Evolutionary conservation across 2,329 filamentous ascomycete species (phyloP), one percentile per base, ranked within the genome.

Genomic region (Phyllosticta citriasiana): DNA sequence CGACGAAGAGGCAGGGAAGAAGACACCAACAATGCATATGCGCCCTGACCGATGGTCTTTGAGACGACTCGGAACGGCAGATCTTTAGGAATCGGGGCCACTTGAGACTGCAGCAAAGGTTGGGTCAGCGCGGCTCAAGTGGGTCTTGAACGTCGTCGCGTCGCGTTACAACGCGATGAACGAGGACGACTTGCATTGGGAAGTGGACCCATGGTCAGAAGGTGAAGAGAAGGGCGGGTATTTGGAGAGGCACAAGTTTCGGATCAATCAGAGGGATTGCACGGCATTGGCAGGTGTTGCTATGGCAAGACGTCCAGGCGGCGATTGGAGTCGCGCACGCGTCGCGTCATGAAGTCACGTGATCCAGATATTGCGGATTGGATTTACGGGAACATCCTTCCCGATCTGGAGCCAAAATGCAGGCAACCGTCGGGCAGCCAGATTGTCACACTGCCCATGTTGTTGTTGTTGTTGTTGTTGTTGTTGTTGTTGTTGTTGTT

Each of bases 61-160:
- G 94, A 97, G 69, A 99, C 84, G 70, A 99, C 88, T 66, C 93
- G 86, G 75, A 99, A 99, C 58, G 94, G 94, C 57, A 99, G 81
- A 70, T 96, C 85, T 64, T 70, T 79, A 25, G 94, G 94, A 57
- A 97, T 79, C 66, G 93, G 91, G 71, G 91, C 91, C 67, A 92
- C 78, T 77, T 99, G 94, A 66, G 91, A 96, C 82, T 96, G 82
- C 16, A 57, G 26, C 30, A 50, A 57, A 52, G 40, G 57, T 56
- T 53, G 55, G 58, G 25, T 26, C 53, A 56, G 52, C 27, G 33
- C 9, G 16, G 19, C 52, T 27, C 47, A 52, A 33, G 51, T 30
- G 12, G 62, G 52, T 55, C 57, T 24, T 55, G 47, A 26, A 14
- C 33, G n/a, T 22, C 9, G 53, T 22, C 35, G 22, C 22, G 22